phyloP scores from a whole-genome alignment of 768 basidiomycete species.

The Candolleomyces eurysporus region DNA sequence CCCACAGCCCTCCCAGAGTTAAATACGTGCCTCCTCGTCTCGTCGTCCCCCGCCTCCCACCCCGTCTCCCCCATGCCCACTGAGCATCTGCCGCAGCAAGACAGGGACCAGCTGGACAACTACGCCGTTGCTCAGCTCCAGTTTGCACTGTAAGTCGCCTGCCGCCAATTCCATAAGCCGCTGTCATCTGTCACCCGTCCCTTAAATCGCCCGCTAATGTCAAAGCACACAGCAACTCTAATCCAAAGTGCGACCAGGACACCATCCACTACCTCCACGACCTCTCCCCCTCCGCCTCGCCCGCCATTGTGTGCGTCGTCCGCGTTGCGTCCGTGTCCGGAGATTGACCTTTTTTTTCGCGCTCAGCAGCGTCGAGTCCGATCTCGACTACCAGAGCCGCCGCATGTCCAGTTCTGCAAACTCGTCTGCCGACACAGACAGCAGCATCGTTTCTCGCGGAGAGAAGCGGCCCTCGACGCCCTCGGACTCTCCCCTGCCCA shows the following conservation, averaged over 20 bases:
- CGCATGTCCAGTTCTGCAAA: constrained; percentile 80
- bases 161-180: constrained; percentile 16
- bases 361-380: constrained; percentile 40
- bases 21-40: not conserved
- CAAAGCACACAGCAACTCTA: constrained; percentile 24
- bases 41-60: not conserved
- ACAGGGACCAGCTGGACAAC: constrained; percentile 45
- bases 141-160: constrained; percentile 50
- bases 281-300: constrained; percentile 45
- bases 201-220: constrained; percentile 4
- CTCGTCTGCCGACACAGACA: constrained; percentile 68
- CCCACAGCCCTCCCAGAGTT: not conserved
- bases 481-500: constrained; percentile 51
- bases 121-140: constrained; percentile 67
- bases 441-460: constrained; percentile 52
- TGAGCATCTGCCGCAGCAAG: constrained; percentile 35
- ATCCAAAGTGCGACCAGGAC: constrained; percentile 37
- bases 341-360: constrained; percentile 11
- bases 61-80: constrained; percentile 52
- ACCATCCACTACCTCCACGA: constrained; percentile 42
- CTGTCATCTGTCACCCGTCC: constrained; percentile 26
- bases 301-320: constrained; percentile 35
- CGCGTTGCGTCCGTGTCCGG: constrained; percentile 9
- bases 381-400: constrained; percentile 57
- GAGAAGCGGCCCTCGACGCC: constrained; percentile 64